Conservation (phyloP, 2,329 filamentous ascomycete genomes). For the Neonectria sp. region DNA sequence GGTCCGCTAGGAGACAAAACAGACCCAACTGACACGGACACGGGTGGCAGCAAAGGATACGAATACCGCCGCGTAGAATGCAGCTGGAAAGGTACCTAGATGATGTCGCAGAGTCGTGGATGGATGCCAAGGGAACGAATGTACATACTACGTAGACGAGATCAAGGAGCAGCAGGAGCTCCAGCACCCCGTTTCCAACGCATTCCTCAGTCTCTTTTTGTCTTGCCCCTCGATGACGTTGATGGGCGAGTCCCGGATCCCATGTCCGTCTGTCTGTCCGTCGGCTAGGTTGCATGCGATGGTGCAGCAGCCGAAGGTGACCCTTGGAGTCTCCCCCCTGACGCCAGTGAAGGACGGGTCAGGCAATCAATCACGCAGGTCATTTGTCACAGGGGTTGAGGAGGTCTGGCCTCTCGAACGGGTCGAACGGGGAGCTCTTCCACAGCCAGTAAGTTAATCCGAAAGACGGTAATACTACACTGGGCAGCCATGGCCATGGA, state of each 20-base stretch:
- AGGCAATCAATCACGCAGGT: constrained; percentile 30
- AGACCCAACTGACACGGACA: constrained; percentile 23
- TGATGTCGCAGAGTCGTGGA: neutral
- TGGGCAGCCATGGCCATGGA: constrained; percentile 5
- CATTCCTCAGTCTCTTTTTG: constrained; percentile 4
- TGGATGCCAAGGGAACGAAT: neutral
- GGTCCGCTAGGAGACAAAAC: constrained; percentile 27
- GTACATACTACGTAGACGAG: constrained; percentile 24
- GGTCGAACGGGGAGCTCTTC: constrained; percentile 8
- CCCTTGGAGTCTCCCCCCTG: constrained; percentile 27
- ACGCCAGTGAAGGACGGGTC: constrained; percentile 18
- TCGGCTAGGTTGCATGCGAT: constrained; percentile 21
- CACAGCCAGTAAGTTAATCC: neutral
- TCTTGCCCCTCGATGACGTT: constrained; percentile 48
- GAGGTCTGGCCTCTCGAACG: constrained; percentile 20
- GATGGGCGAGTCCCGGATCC: constrained; percentile 14
- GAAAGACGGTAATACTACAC: constrained; percentile 16
- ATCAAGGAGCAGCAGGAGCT: constrained; percentile 16
- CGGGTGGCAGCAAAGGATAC: constrained; percentile 6
- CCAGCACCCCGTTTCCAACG: neutral
- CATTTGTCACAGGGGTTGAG: constrained; percentile 17
- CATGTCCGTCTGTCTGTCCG: constrained; percentile 14
- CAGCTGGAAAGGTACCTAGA: neutral
- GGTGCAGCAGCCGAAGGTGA: constrained; percentile 26
- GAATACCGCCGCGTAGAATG: neutral